Conservation (phyloP, 805 yeast species). For the Metschnikowia dekortorum region DNA sequence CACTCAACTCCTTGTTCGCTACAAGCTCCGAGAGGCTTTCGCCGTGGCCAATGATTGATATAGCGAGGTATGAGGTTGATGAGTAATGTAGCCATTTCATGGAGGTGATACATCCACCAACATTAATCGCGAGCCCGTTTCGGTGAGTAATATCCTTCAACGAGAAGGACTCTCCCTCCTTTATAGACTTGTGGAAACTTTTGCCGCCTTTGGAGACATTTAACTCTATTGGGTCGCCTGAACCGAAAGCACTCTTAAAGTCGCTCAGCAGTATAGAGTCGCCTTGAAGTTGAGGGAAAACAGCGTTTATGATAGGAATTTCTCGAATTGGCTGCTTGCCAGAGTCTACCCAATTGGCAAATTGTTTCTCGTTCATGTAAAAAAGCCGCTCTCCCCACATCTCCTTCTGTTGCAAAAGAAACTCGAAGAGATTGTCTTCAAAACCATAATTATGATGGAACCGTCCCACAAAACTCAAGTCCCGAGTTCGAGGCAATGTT, state of each 20-base stretch:
- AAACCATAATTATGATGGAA: slow-evolving; percentile 45
- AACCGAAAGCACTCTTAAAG: slow-evolving; percentile 22
- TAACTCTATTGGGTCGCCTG: slow-evolving; percentile 8
- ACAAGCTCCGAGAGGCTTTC: slow-evolving; percentile 19
- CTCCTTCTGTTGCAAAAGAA: slow-evolving; percentile 41
- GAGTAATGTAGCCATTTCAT: slow-evolving; percentile 46
- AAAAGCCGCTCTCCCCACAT: slow-evolving; percentile 49
- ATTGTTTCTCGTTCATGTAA: slow-evolving; percentile 31
- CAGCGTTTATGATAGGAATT: slow-evolving; percentile 8
- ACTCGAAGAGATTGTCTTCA: slow-evolving; percentile 39
- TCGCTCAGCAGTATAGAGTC: slow-evolving; percentile 14
- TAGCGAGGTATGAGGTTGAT: slow-evolving; percentile 40
- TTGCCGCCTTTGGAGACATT: slow-evolving; percentile 15
- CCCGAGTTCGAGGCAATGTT: slow-evolving; percentile 14
- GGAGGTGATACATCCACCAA: slow-evolving; percentile 51
- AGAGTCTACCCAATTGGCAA: slow-evolving; percentile 18
- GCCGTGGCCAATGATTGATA: slow-evolving; percentile 39
- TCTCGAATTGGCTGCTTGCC: slow-evolving; percentile 12
- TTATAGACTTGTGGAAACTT: slow-evolving; percentile 1
- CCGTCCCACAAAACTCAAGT: slow-evolving; percentile 21
- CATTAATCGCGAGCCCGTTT: slow-evolving; percentile 40
- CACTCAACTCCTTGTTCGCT: slow-evolving; percentile 27
- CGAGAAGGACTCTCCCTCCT: slow-evolving; percentile 2
- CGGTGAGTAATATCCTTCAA: slow-evolving; percentile 21
- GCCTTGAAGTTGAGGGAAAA: slow-evolving; percentile 10